Conservation (phyloP, 495 filamentous ascomycete genomes). For the Achaetomiella virescens region DNA sequence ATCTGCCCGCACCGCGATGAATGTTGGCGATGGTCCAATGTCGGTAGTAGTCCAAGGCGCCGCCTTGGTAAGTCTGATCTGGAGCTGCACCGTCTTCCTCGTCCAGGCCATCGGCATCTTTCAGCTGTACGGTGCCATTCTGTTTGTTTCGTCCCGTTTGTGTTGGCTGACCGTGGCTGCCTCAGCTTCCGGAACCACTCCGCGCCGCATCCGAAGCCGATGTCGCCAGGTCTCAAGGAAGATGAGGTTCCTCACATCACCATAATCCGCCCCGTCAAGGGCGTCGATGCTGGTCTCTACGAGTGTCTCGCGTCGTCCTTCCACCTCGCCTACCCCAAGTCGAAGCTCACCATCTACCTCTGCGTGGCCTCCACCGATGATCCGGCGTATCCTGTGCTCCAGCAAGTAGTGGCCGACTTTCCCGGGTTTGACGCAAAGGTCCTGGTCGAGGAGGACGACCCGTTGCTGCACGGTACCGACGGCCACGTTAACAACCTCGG, state of each 20-base stretch:
- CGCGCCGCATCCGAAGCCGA: conserved; percentile 34
- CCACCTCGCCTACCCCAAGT: conserved; percentile 68
- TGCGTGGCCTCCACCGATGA: conserved; percentile 76
- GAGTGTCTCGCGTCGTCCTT: conserved; percentile 91
- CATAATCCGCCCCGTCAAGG: conserved; percentile 88
- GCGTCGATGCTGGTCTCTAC: conserved; percentile 82
- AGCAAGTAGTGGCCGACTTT: conserved; percentile 64
- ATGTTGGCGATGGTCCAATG: conserved; percentile 30
- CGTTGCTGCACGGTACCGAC: conserved; percentile 51
- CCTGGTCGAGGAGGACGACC: conserved; percentile 84
- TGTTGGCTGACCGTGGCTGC: conserved; percentile 16
- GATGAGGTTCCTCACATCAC: conserved; percentile 72
- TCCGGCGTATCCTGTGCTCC: conserved; percentile 69
- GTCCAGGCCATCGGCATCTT: conserved; percentile 48
- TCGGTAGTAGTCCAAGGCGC: conserved; percentile 33
- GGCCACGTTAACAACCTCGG: conserved; percentile 59
- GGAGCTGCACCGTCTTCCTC: conserved; percentile 43
- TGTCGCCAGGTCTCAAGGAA: conserved; percentile 38
- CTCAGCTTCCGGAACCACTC: conserved; percentile 48
- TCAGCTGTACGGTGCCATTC: conserved; percentile 37
- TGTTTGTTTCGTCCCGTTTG: neutral
- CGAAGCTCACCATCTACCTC: conserved; percentile 74
- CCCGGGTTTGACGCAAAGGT: conserved; percentile 66
- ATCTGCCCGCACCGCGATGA: conserved; percentile 3
- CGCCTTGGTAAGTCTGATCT: conserved; percentile 42